Evolutionary conservation across 2,329 filamentous ascomycete genomes (phyloP).

Genomic region (Hypomyces rosellus): DNA sequence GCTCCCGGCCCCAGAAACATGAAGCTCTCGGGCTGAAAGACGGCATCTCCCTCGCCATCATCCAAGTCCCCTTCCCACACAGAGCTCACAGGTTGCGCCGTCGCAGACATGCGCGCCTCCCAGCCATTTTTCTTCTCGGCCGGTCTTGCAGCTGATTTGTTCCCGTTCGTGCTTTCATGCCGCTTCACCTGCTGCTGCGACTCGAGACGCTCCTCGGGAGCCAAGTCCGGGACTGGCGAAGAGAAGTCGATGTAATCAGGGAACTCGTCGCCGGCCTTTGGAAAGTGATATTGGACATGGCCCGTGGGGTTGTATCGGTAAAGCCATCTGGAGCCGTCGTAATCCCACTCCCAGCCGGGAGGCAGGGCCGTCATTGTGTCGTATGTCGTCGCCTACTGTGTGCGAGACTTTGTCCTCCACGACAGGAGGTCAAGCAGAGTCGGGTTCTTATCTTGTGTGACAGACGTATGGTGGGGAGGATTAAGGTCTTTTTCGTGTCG

Average conservation of each 20-base stretch:
- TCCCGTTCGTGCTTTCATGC: conserved; percentile 17
- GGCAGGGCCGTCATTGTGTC: conserved; percentile 30
- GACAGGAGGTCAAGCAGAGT: no score
- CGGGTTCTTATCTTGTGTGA: neutral
- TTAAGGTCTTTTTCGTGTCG: no score
- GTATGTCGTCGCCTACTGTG: neutral
- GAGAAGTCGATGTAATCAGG: conserved; percentile 42
- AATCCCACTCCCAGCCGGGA: conserved; percentile 51
- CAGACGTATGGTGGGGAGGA: no score
- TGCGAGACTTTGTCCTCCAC: no score
- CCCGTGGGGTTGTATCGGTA: conserved; percentile 51
- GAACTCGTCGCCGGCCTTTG: conserved; percentile 52
- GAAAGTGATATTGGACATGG: conserved; percentile 50
- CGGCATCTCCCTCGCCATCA: conserved; percentile 28
- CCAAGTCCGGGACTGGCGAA: conserved; percentile 32
- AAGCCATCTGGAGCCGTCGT: conserved; percentile 52
- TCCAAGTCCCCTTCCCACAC: conserved; percentile 23
- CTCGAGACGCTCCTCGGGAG: conserved; percentile 47
- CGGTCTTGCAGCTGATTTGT: neutral
- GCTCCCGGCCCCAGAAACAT: conserved; percentile 45
- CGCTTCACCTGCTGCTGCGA: conserved; percentile 45
- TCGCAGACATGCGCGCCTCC: conserved; percentile 26
- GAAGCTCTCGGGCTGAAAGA: conserved; percentile 47
- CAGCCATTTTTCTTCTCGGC: conserved; percentile 3
- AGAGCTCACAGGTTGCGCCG: conserved; percentile 25